phyloP scores from a whole-genome alignment of 2,329 filamentous ascomycete genomes.

The Talaromyces amestolkiae region DNA sequence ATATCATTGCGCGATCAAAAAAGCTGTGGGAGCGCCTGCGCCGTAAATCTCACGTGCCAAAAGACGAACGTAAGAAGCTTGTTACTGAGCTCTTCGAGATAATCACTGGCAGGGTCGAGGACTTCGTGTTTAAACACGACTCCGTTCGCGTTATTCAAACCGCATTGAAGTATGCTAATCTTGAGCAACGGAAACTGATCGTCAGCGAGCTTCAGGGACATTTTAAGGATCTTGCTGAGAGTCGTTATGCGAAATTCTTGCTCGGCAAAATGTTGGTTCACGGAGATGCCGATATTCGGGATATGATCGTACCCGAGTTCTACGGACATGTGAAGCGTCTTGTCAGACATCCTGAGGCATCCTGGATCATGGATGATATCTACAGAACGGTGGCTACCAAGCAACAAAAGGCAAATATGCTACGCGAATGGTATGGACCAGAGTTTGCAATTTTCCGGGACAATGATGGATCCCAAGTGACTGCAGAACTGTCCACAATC shows the following conservation, averaged over 20 bases:
- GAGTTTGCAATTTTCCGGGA: slow-evolving; percentile 82
- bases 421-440: slow-evolving; percentile 94
- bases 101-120: slow-evolving; percentile 84
- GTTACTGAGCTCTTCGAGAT: slow-evolving; percentile 88
- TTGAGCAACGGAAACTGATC: slow-evolving; percentile 80
- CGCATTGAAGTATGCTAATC: slow-evolving; percentile 89
- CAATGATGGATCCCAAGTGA: slow-evolving; percentile 48
- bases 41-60: slow-evolving; percentile 87
- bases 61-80: slow-evolving; percentile 81
- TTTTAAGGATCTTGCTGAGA: slow-evolving; percentile 83
- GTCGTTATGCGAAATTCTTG: slow-evolving; percentile 95
- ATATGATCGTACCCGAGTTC: slow-evolving; percentile 89
- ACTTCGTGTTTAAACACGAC: slow-evolving; percentile 98
- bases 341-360: slow-evolving; percentile 93
- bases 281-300: slow-evolving; percentile 79
- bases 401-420: slow-evolving; percentile 77
- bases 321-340: slow-evolving; percentile 88
- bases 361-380: slow-evolving; percentile 96
- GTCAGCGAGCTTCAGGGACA: slow-evolving; percentile 80
- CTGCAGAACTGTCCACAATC: slow-evolving; percentile 70
- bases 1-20: slow-evolving; percentile 83
- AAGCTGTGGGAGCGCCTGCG: slow-evolving; percentile 95
- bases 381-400: slow-evolving; percentile 85
- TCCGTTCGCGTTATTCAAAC: slow-evolving; percentile 95
- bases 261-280: slow-evolving; percentile 95